Conservation (phyloP, 441 rosid species). For the Brassica balearica region DNA sequence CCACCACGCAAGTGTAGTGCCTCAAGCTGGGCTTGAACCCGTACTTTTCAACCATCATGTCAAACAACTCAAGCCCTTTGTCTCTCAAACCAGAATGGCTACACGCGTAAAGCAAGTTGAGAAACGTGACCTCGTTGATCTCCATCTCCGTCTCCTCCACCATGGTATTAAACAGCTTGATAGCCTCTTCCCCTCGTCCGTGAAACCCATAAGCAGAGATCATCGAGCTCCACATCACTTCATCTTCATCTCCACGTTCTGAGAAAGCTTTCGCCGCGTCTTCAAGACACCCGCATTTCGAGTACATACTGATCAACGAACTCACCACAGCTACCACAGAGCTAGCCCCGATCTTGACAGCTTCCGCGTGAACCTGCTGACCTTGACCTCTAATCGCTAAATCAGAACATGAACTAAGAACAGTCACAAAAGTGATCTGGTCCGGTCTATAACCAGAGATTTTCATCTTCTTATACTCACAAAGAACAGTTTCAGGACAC, state of each 20-base stretch:
- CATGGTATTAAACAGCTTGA: constrained; percentile 71
- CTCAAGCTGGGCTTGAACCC: constrained; percentile 63
- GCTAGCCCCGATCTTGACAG: constrained; percentile 62
- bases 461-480: constrained; percentile 73
- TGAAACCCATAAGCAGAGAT: constrained; percentile 91
- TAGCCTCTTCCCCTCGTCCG: constrained; percentile 72
- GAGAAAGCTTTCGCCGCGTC: neutral
- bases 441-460: constrained; percentile 66
- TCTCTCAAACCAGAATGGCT: constrained; percentile 89
- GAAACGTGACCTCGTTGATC: constrained; percentile 77
- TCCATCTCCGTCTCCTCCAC: constrained; percentile 53
- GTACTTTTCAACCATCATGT: constrained; percentile 64
- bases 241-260: constrained; percentile 41
- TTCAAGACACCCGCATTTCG: constrained; percentile 25
- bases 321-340: constrained; percentile 61
- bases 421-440: constrained; percentile 74
- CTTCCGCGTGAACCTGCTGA: constrained; percentile 87
- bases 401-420: constrained; percentile 84
- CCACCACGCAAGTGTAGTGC: constrained; percentile 86
- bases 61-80: constrained; percentile 65
- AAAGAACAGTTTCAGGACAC: constrained; percentile 62
- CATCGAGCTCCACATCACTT: constrained; percentile 49
- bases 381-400: constrained; percentile 84
- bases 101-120: constrained; percentile 87
- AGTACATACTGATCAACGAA: constrained; percentile 83